Evolutionary conservation across 2,329 filamentous ascomycete genomes (phyloP).

Genomic region (Diaporthe velutina): DNA sequence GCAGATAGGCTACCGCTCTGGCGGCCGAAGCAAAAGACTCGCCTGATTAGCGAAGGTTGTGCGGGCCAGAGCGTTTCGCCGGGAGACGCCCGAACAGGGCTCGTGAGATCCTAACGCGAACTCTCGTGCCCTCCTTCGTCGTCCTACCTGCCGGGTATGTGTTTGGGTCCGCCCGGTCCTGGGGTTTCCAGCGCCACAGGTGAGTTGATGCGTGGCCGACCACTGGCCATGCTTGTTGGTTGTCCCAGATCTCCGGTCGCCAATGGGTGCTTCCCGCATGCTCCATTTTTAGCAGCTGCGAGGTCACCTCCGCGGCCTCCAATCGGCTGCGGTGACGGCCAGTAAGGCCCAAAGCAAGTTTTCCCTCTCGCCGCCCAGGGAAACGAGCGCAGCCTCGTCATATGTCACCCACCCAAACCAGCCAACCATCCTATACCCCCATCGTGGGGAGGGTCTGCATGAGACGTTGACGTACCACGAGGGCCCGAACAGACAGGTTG

Average conservation of each 20-base stretch:
- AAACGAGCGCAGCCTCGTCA: constrained; percentile 26
- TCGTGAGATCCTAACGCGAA: constrained; percentile 19
- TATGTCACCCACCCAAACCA: constrained; percentile 16
- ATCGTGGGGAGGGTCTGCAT: neutral
- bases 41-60: neutral
- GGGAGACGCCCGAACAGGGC: neutral
- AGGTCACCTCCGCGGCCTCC: constrained; percentile 21
- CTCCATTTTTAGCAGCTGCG: constrained; percentile 34
- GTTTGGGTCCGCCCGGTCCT: neutral
- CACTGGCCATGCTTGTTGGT: constrained; percentile 20
- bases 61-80: constrained; percentile 5
- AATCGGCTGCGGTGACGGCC: constrained; percentile 35
- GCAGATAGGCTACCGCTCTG: constrained; percentile 7
- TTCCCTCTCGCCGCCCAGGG: constrained; percentile 9
- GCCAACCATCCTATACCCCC: neutral
- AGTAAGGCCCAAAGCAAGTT: constrained; percentile 30
- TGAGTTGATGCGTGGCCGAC: neutral
- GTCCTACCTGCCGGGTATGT: neutral
- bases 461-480: constrained; percentile 7
- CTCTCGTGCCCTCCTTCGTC: neutral
- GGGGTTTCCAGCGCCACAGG: neutral
- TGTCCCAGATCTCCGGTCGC: constrained; percentile 33
- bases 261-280: constrained; percentile 32
- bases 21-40: constrained; percentile 12
- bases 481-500: neutral